phyloP scores from a whole-genome alignment of 129 eudicot species.

The Tagetes erecta region DNA sequence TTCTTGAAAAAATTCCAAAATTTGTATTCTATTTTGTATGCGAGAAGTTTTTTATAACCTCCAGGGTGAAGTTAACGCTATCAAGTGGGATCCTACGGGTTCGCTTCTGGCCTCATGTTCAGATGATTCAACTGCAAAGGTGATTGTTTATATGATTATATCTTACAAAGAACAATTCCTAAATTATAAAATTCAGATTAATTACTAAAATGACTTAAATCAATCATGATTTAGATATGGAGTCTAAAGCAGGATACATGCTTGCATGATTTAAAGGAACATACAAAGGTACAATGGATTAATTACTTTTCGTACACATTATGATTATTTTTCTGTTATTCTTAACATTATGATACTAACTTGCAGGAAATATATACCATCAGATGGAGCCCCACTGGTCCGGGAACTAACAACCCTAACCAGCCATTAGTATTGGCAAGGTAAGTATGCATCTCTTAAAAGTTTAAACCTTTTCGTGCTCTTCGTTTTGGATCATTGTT shows the following conservation, averaged over 20 bases:
- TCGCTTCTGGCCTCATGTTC: slow-evolving; percentile 89
- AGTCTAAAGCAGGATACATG: slow-evolving; percentile 82
- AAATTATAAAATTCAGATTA: background rate
- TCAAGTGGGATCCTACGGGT: slow-evolving; percentile 97
- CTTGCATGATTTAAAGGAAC: slow-evolving; percentile 80
- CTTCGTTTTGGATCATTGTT: background rate
- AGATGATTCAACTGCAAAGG: slow-evolving; percentile 95
- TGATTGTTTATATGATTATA: slow-evolving; percentile 20
- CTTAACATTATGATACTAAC: slow-evolving; percentile 11
- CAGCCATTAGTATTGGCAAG: slow-evolving; percentile 76
- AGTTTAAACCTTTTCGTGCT: background rate
- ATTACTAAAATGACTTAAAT: background rate
- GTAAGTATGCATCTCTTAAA: slow-evolving; percentile 35
- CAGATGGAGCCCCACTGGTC: slow-evolving; percentile 95
- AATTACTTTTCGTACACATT: slow-evolving; percentile 8
- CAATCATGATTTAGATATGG: slow-evolving; percentile 68
- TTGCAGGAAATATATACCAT: slow-evolving; percentile 87
- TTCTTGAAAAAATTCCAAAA: background rate
- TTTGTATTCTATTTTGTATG: background rate
- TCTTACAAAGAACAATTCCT: background rate
- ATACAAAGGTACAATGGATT: slow-evolving; percentile 60
- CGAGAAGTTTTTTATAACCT: background rate
- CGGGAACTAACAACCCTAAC: slow-evolving; percentile 82
- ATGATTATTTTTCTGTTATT: background rate
- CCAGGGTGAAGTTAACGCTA: slow-evolving; percentile 94